Conservation (phyloP, 192 early-diverging fungal genomes). For the Linnemannia elongata region DNA sequence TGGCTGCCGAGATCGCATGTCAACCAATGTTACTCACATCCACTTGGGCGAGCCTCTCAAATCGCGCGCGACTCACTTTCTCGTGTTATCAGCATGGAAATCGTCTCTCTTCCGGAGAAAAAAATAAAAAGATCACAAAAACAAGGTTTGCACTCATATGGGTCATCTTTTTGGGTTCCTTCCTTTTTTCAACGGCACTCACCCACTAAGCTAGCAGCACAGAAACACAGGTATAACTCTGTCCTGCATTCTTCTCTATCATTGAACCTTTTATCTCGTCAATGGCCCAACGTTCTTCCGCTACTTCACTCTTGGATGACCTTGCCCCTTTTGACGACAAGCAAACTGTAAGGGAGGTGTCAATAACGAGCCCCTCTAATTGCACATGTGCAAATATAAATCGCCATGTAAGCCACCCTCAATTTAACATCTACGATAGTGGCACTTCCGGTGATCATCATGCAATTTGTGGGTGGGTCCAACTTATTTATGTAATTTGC, state of each 20-base stretch:
- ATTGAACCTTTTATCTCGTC: neutral
- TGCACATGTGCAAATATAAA: neutral
- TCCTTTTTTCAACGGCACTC: neutral
- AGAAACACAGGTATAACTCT: neutral
- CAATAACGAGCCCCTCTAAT: neutral
- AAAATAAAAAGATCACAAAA: neutral
- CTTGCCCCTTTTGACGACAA: no score
- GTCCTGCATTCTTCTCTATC: no score
- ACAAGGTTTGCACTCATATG: constrained; percentile 17
- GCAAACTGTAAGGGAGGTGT: neutral
- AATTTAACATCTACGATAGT: neutral
- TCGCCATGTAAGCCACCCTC: neutral
- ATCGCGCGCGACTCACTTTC: neutral
- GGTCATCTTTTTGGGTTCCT: constrained; percentile 1
- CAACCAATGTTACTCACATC: neutral
- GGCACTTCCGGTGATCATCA: neutral
- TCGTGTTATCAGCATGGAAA: neutral
- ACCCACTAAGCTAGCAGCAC: neutral
- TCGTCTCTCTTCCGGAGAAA: neutral
- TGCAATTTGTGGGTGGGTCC: neutral
- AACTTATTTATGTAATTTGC: neutral
- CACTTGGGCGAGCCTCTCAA: neutral
- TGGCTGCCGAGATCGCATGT: neutral
- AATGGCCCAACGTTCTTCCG: neutral
- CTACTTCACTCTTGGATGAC: neutral